Base-by-base conservation (phyloP, 257 asterid species). In the Thymus mandschuricus region DNA sequence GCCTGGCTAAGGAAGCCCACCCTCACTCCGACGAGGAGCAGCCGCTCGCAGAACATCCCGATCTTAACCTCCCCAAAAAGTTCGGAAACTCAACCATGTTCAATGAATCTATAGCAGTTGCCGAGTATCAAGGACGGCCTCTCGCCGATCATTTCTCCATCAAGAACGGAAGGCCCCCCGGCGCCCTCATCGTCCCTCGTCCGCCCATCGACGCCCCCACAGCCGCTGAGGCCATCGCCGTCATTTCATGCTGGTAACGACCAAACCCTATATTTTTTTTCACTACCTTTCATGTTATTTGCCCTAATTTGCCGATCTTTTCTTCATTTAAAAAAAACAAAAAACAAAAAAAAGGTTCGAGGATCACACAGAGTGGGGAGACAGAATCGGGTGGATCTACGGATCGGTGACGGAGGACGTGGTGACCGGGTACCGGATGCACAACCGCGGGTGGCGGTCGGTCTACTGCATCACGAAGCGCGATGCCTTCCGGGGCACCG, bases 351-450 rank as follows among this genome's bases (percentile, higher is more conserved):
- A 49, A 43, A 92, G 98, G 98, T 92, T 82, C 13, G 99, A 94
- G 71, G 99, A 94, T 79, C 91, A 94, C 15, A 86, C 99, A 1
- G 99, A 94, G 66, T 94, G 99, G 99, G 99, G 99, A 72, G 99
- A 94, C 30, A 80, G 99, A 74, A 60, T 91, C 15, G 99, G 99
- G 0, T 94, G 99, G 99, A 94, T 94, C 52, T 94, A 94, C 29
- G 99, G 99, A 57, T 94, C 99, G 1, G 97, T 94, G 30, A 94
- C 97, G 4, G 99, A 94, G 66, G 97, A 94, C 29, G 99, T 94
- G 73, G 99, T 94, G 50, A 94, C 99, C 3, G 99, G 99, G 21
- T 94, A 94, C 73, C 92, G 99, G 4, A 94, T 94, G 99, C 99
- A 94, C 89, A 94, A 94, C 77, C 97, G 99, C 27, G 99, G 99